Evolutionary conservation across 805 yeast genomes (phyloP).

Genomic region (Jamesozyma gamospora): DNA sequence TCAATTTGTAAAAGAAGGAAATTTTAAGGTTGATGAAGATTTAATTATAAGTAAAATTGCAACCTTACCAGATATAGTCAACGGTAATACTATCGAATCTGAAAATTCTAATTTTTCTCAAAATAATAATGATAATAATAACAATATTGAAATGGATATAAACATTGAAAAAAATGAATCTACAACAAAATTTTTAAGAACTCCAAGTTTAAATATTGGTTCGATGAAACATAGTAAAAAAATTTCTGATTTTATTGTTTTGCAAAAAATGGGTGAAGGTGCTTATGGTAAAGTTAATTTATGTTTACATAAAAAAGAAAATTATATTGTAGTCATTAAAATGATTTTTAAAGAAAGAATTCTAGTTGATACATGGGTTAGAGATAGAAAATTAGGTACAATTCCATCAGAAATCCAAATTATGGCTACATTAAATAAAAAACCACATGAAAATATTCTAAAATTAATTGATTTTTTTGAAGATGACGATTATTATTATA

Average conservation of each 20-base stretch:
- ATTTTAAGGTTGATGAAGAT: conserved; percentile 25
- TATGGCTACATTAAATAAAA: conserved; percentile 65
- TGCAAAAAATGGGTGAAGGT: conserved; percentile 87
- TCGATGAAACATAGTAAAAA: conserved; percentile 58
- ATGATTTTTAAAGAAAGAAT: conserved; percentile 88
- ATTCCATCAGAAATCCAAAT: conserved; percentile 95
- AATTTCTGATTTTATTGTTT: conserved; percentile 55
- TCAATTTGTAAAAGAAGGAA: conserved; percentile 27
- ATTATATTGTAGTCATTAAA: conserved; percentile 67
- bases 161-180: not conserved
- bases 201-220: conserved; percentile 41
- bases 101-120: not conserved
- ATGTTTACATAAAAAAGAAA: conserved; percentile 56
- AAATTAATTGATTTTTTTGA: conserved; percentile 85
- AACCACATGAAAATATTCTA: conserved; percentile 83
- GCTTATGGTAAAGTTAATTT: conserved; percentile 92
- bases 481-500: conserved; percentile 78
- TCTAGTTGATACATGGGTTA: conserved; percentile 93
- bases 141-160: too few relatives aligned
- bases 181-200: conserved; percentile 10
- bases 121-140: not conserved
- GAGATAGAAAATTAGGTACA: conserved; percentile 85
- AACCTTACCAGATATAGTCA: conserved; percentile 1
- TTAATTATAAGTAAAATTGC: conserved; percentile 26
- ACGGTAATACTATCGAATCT: not conserved